A percentile compares a stretch with the other conserved stretches of the same genome.
Evolutionary conservation across 1,139 yeast species (phyloP).

Genomic region (Suhomyces choctaworum): DNA sequence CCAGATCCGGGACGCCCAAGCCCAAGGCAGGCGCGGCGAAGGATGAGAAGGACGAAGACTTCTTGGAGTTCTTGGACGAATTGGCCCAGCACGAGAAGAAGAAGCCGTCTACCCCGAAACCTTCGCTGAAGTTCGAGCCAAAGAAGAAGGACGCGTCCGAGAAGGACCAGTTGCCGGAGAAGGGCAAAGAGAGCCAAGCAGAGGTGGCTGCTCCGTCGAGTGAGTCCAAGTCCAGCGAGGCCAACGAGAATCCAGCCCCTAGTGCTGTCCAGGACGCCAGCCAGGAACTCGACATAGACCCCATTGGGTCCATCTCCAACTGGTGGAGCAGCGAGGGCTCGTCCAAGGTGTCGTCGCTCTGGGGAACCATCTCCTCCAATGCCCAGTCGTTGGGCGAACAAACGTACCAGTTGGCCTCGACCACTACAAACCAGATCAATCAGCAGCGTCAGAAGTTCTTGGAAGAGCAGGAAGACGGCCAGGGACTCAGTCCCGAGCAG

Average conservation of each 20-base stretch:
- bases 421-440: constrained; percentile 45
- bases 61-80: constrained; percentile 85
- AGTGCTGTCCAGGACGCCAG: constrained; percentile 11
- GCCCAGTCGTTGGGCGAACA: constrained; percentile 45
- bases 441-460: constrained; percentile 43
- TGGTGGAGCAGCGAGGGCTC: constrained; percentile 88
- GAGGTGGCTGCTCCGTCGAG: constrained; percentile 4
- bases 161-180: constrained; percentile 11
- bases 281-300: constrained; percentile 49
- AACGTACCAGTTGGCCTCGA: constrained; percentile 45
- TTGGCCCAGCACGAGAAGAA: constrained; percentile 54
- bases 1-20: constrained; percentile 42
- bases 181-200: constrained; percentile 11
- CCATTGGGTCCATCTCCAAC: constrained; percentile 65
- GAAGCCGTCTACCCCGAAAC: constrained; percentile 23
- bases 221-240: not conserved
- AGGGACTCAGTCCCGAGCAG: constrained; percentile 29
- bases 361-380: constrained; percentile 57
- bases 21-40: constrained; percentile 22
- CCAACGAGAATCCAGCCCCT: not conserved
- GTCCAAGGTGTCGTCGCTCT: constrained; percentile 65
- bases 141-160: constrained; percentile 21
- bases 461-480: constrained; percentile 21
- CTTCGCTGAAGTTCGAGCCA: constrained; percentile 26
- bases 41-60: constrained; percentile 62